Percentiles rank a stretch among this genome's conserved stretches.
These are phyloP conservation scores for Drosera capensis DNA, from an alignment of 148 eudicot species.

Conservation along the genomic window DNA sequence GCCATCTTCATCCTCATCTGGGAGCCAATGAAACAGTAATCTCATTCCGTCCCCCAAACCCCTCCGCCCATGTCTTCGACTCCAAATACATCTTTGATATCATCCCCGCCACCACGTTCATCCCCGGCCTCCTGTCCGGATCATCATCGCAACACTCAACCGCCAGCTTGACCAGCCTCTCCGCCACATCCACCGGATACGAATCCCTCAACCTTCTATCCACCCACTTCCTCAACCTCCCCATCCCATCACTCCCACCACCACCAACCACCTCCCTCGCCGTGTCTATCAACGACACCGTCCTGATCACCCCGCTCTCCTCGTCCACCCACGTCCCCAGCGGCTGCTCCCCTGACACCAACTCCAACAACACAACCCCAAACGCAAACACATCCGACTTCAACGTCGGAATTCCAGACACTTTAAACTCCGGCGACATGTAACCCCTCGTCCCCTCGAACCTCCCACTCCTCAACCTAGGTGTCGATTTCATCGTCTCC, in stretches of 20 bases:
- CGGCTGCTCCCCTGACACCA: slow-evolving; percentile 65
- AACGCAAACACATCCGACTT: slow-evolving; percentile 77
- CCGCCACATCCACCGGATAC: slow-evolving; percentile 73
- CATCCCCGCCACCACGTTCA: slow-evolving; percentile 69
- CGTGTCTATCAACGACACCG: slow-evolving; percentile 47
- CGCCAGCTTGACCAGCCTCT: slow-evolving; percentile 37
- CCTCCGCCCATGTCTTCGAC: slow-evolving; percentile 60
- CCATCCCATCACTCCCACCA: slow-evolving; percentile 16
- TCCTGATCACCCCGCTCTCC: slow-evolving; percentile 20
- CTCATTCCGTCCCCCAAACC: slow-evolving; percentile 37
- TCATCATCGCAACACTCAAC: slow-evolving; percentile 66
- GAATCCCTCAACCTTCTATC: slow-evolving; percentile 73
- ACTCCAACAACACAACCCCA: slow-evolving; percentile 75
- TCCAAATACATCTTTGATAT: slow-evolving; percentile 67
- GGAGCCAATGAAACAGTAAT: slow-evolving; percentile 50
- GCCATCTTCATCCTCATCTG: too few species aligned
- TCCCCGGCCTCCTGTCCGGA: slow-evolving; percentile 65
- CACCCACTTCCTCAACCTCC: slow-evolving; percentile 63
- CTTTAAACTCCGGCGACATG: slow-evolving; percentile 84
- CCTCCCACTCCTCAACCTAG: slow-evolving; percentile 4
- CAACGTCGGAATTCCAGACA: slow-evolving; percentile 39
- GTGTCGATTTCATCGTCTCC: slow-evolving; percentile 2
- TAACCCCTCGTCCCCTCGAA: slow-evolving; percentile 83
- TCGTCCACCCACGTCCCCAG: slow-evolving; percentile 31
- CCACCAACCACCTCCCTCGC: slow-evolving; percentile 54